Evolutionary conservation across 2,329 filamentous ascomycete species (phyloP), one percentile per base, ranked within the genome.

Genomic region (Huntiella decipiens): DNA sequence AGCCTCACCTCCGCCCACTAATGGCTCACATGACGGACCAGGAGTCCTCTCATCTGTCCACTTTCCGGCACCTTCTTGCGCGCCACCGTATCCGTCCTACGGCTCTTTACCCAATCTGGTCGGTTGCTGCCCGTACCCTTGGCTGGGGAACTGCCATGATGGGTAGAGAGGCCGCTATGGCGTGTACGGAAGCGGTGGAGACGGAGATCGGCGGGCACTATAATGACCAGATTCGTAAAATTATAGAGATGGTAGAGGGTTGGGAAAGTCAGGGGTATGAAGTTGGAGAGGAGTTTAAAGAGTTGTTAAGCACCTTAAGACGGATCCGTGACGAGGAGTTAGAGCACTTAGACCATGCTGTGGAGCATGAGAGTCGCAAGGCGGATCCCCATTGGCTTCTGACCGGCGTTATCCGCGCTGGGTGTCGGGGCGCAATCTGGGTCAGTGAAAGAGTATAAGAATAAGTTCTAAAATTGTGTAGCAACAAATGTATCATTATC

Each of bases 1-100:
- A 95, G 59, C 88, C 91, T 1, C 82, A 94, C 58, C 77, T 98
- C 13, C 79, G 84, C 5, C 81, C 85, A 0, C 66, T 96, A 31
- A 94, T 98, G 85, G 75, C 79, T 55, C 91, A 96, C 70, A 98
- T 98, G 91, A 87, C 94, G 67, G 84, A 91, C 56, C 91, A 98
- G 61, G 91, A 98, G 67, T 85, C 75, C 10, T 80, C 77, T 6
- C 91, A 98, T 62, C 77, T 96, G 54, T 62, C 66, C 3, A 91
- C 79, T 33, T 98, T 96, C 71, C 93, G 94, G 61, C 56, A 67
- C 3, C 71, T 96, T 19, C 67, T 96, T 4, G 77, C 82, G 13
- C 81, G 79, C 56, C 91, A 96, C 61, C 84, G 86, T 47, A 77
- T 98, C 44, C 82, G 91, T 0, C 91, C 91, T 0, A 95, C 91